Evolutionary conservation across 2,329 filamentous ascomycete genomes (phyloP).

Genomic region (Chaetoscypha palmicola): DNA sequence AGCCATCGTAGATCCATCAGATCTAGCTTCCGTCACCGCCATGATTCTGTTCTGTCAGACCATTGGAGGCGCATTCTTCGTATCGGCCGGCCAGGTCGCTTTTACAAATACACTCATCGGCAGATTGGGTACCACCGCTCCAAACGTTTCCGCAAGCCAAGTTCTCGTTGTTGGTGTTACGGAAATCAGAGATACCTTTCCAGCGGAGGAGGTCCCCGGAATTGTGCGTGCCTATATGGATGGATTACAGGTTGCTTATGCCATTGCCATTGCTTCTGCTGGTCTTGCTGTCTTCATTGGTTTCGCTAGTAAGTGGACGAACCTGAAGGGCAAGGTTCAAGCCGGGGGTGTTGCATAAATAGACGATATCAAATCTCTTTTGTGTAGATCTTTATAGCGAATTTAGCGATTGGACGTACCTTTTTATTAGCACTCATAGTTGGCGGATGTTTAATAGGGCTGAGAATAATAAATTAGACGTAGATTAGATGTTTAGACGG

Average conservation of each 20-base stretch:
- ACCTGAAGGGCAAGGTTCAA: conserved; percentile 25
- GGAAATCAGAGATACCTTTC: conserved; percentile 47
- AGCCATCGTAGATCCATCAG: conserved; percentile 33
- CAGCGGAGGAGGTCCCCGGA: conserved; percentile 39
- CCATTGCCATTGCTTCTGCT: conserved; percentile 45
- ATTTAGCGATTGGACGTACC: too few species aligned
- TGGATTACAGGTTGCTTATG: conserved; percentile 56
- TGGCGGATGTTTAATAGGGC: too few species aligned
- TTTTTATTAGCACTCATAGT: too few species aligned
- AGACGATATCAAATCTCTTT: too few species aligned
- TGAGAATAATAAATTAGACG: too few species aligned
- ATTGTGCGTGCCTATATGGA: conserved; percentile 57
- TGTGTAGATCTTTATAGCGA: too few species aligned
- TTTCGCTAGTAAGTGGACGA: conserved; percentile 34
- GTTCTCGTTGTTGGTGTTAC: conserved; percentile 44
- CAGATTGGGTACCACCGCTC: conserved; percentile 31
- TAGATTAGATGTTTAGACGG: too few species aligned
- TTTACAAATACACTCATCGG: conserved; percentile 40
- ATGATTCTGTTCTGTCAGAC: conserved; percentile 42
- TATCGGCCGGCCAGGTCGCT: conserved; percentile 41
- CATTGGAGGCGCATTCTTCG: conserved; percentile 44
- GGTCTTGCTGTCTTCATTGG: conserved; percentile 35
- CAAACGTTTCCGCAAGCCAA: conserved; percentile 32
- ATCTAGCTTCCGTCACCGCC: conserved; percentile 41
- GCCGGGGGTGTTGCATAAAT: conserved; percentile 22